These are phyloP conservation scores for Beauveria pseudobassiana DNA, from an alignment of 2,329 filamentous ascomycete species.

Conservation along the genomic window DNA sequence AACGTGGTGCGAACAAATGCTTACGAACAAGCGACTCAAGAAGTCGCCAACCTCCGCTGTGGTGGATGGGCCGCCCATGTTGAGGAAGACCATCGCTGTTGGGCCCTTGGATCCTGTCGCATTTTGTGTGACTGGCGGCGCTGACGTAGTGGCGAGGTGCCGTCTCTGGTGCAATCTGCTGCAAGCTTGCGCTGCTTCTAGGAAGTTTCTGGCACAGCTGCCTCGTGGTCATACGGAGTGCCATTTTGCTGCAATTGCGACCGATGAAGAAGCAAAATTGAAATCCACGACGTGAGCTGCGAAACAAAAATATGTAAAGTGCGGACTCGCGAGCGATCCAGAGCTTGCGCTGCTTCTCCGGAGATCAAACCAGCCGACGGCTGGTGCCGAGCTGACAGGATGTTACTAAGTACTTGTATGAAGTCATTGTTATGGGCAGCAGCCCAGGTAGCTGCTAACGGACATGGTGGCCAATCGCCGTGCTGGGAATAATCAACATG, in stretches of 20 bases:
- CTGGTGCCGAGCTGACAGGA: neutral
- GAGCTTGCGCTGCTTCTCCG: conserved; percentile 3
- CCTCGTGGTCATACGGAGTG: conserved; percentile 30
- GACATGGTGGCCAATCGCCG: neutral
- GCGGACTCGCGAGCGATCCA: neutral
- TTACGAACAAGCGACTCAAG: conserved; percentile 82
- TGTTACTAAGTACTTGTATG: conserved; percentile 4
- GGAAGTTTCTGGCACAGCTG: conserved; percentile 27
- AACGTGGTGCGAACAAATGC: conserved; percentile 24
- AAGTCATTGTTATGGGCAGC: too few species aligned
- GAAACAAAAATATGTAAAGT: neutral
- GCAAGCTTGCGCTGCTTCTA: conserved; percentile 17
- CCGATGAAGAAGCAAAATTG: neutral
- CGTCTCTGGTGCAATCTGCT: conserved; percentile 25
- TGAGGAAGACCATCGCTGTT: conserved; percentile 97
- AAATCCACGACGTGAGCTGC: neutral
- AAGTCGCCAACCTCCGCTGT: conserved; percentile 85
- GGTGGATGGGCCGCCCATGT: conserved; percentile 94
- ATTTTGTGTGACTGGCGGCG: conserved; percentile 75
- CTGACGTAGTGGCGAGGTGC: conserved; percentile 31
- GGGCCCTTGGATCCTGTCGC: conserved; percentile 64
- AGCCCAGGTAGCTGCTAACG: neutral
- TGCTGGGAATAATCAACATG: neutral
- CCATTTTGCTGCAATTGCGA: conserved; percentile 23
- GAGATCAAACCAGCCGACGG: conserved; percentile 6